Evolutionary conservation across 352 stramenopile genomes (phyloP).

Genomic region (Phytophthora sojae): DNA sequence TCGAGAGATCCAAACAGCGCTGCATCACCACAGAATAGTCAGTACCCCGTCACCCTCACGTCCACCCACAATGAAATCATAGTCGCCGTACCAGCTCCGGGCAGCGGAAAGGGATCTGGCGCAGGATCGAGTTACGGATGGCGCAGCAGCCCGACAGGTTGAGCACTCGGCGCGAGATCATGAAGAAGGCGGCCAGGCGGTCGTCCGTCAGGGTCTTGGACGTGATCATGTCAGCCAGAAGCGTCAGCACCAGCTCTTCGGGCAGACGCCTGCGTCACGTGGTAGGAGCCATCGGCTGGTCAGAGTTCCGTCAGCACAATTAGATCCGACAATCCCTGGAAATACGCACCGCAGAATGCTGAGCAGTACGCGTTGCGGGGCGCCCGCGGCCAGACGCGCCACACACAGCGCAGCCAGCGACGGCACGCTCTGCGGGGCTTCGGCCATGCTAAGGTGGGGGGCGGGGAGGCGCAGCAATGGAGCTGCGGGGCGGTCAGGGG

Average conservation of each 20-base stretch:
- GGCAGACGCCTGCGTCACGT: conserved; percentile 60
- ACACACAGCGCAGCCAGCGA: conserved; percentile 74
- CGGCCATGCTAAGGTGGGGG: conserved; percentile 16
- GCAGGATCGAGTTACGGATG: conserved; percentile 89
- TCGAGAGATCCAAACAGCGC: conserved; percentile 85
- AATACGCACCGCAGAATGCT: conserved; percentile 64
- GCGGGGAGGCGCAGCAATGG: not conserved
- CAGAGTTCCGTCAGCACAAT: conserved; percentile 15
- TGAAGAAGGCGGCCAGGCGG: conserved; percentile 85
- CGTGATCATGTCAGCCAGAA: conserved; percentile 77
- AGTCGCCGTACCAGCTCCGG: conserved; percentile 67
- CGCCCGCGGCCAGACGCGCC: conserved; percentile 56
- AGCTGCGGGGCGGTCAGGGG: not conserved
- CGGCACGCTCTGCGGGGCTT: conserved; percentile 39
- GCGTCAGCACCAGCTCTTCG: conserved; percentile 81
- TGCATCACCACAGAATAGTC: conserved; percentile 26
- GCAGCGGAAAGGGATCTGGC: conserved; percentile 87
- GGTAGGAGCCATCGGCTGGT: not conserved
- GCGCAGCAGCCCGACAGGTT: conserved; percentile 72
- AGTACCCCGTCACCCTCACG: conserved; percentile 3
- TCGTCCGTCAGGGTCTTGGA: conserved; percentile 84
- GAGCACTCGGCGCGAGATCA: conserved; percentile 75
- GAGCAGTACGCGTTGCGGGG: conserved; percentile 64
- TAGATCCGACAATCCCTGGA: not conserved
- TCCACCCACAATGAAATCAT: not conserved